phyloP scores from a whole-genome alignment of 805 yeast species.

The Suhomyces faveliae region DNA sequence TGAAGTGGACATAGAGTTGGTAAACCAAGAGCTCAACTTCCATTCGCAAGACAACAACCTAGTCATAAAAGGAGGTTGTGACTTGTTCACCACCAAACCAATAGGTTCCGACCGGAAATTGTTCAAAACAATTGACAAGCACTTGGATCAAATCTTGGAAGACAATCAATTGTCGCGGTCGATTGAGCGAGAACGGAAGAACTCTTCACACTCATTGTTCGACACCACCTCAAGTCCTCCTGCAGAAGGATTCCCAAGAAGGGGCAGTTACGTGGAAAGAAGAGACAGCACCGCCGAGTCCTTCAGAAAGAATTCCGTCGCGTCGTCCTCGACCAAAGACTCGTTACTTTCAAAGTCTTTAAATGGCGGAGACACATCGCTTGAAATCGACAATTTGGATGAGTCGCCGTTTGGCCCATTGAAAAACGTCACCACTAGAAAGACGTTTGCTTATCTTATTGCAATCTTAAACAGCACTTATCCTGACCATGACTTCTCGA shows the following conservation, averaged over 20 bases:
- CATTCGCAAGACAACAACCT: slow-evolving; percentile 43
- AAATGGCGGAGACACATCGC: slow-evolving; percentile 14
- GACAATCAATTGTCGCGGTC: slow-evolving; percentile 43
- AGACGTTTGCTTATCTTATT: slow-evolving; percentile 85
- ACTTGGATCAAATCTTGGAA: slow-evolving; percentile 55
- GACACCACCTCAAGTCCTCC: slow-evolving; percentile 41
- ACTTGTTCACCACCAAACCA: slow-evolving; percentile 90
- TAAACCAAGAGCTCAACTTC: slow-evolving; percentile 69
- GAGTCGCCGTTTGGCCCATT: slow-evolving; percentile 89
- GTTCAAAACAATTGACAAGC: slow-evolving; percentile 82
- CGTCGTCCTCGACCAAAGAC: slow-evolving; percentile 3
- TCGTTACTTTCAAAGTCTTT: slow-evolving; percentile 23
- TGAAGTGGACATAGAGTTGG: slow-evolving; percentile 86
- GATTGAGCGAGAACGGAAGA: slow-evolving; percentile 37
- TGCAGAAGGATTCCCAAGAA: slow-evolving; percentile 6
- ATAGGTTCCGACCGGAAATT: slow-evolving; percentile 87
- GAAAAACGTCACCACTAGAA: slow-evolving; percentile 78
- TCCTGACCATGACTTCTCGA: slow-evolving; percentile 93
- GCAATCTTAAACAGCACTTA: slow-evolving; percentile 88
- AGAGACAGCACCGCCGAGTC: slow-evolving; percentile 20
- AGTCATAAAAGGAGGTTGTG: slow-evolving; percentile 81
- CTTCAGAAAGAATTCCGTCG: slow-evolving; percentile 3
- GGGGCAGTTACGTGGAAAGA: slow-evolving; percentile 25
- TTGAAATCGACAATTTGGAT: slow-evolving; percentile 25
- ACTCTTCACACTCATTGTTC: slow-evolving; percentile 34